A percentile compares a stretch with the other conserved stretches of the same genome.
These are phyloP conservation scores for Sugiyamaella chiloensis DNA, from an alignment of 805 yeast genomes.

Conservation along the genomic window DNA sequence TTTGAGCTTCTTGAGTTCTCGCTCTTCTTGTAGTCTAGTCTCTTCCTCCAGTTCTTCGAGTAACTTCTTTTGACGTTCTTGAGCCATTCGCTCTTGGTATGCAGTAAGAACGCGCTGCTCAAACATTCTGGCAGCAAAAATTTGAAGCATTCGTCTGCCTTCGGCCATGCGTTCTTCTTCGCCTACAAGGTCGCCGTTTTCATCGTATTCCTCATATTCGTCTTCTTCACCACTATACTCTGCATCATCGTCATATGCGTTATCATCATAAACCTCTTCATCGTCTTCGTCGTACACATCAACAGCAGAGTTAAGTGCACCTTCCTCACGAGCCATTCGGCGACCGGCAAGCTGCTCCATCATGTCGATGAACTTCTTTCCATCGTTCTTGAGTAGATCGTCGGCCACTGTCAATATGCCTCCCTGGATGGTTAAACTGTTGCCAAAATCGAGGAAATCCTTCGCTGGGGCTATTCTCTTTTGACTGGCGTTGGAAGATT, in stretches of 20 bases:
- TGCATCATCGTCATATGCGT: constrained; percentile 32
- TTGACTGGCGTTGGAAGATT: constrained; percentile 1
- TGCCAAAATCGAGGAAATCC: constrained; percentile 30
- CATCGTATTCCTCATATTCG: constrained; percentile 33
- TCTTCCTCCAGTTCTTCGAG: constrained; percentile 36
- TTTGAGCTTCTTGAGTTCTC: constrained; percentile 34
- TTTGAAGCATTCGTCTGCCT: constrained; percentile 73
- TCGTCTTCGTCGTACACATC: constrained; percentile 23
- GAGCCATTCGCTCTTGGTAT: constrained; percentile 76
- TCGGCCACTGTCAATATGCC: constrained; percentile 68
- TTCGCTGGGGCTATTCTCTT: too few relatives aligned
- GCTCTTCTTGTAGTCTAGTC: constrained; percentile 29
- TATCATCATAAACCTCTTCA: constrained; percentile 28
- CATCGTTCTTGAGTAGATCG: constrained; percentile 72
- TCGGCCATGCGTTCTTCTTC: constrained; percentile 71
- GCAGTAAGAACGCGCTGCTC: constrained; percentile 71
- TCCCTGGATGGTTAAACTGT: constrained; percentile 33
- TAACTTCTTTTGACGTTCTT: constrained; percentile 48
- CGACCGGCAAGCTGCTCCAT: constrained; percentile 71
- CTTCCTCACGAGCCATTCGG: constrained; percentile 39
- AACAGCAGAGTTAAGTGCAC: constrained; percentile 21
- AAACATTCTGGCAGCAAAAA: constrained; percentile 74
- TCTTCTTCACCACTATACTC: constrained; percentile 34
- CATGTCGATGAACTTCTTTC: constrained; percentile 72
- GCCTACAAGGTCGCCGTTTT: constrained; percentile 33